Evolutionary conservation across 2,329 filamentous ascomycete species (phyloP).

Genomic region (Arthrobotrys musiformis): DNA sequence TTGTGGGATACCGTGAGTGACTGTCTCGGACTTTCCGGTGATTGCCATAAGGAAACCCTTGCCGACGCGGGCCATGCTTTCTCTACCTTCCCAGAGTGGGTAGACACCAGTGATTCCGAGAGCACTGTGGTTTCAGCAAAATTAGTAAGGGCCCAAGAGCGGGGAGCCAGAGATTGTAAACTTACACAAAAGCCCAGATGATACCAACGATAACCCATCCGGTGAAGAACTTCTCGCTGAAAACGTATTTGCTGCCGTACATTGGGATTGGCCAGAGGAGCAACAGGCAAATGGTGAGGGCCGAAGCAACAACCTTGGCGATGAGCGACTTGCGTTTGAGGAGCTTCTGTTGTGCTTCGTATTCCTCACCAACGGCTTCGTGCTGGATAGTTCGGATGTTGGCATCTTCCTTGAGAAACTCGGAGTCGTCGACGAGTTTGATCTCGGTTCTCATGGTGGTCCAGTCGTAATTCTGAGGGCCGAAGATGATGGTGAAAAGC

Average conservation of each 20-base stretch:
- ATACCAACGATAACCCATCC: constrained; percentile 82
- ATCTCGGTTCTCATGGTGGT: constrained; percentile 79
- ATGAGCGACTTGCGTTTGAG: constrained; percentile 66
- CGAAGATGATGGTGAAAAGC: constrained; percentile 76
- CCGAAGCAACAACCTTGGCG: constrained; percentile 65
- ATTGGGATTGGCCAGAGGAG: constrained; percentile 93
- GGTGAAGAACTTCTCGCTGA: constrained; percentile 82
- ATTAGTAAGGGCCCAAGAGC: background rate
- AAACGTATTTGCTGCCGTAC: constrained; percentile 84
- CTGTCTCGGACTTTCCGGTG: constrained; percentile 18
- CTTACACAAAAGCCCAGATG: constrained; percentile 76
- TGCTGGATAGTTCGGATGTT: constrained; percentile 66
- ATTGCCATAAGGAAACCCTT: constrained; percentile 40
- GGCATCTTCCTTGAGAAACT: constrained; percentile 61
- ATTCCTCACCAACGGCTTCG: constrained; percentile 60
- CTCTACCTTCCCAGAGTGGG: constrained; percentile 81
- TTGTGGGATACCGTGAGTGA: constrained; percentile 51
- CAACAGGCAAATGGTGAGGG: constrained; percentile 76
- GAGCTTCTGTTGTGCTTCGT: constrained; percentile 59
- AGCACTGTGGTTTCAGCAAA: constrained; percentile 20
- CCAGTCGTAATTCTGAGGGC: constrained; percentile 85
- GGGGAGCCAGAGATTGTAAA: background rate
- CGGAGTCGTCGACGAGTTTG: constrained; percentile 79
- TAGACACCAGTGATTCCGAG: constrained; percentile 75
- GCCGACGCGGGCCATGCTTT: constrained; percentile 68